A percentile compares a stretch with the other conserved stretches of the same genome.
phyloP scores from a whole-genome alignment of 2,329 filamentous ascomycete genomes.

The Aspergillus carbonarius region DNA sequence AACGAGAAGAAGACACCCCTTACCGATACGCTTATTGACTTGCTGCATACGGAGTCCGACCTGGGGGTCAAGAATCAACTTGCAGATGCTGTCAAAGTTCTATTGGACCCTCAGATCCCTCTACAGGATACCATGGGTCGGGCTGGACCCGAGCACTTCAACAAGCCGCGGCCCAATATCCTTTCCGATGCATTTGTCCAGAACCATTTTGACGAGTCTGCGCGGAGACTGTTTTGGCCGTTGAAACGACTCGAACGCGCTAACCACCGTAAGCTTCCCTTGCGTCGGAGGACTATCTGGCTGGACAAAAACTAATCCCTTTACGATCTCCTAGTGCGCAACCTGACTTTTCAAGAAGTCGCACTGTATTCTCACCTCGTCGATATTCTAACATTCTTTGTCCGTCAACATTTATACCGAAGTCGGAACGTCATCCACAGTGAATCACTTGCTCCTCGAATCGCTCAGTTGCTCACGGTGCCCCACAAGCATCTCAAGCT shows the following conservation, averaged over 20 bases:
- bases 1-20: slow-evolving; percentile 81
- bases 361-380: slow-evolving; percentile 89
- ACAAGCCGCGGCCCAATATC: slow-evolving; percentile 65
- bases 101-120: slow-evolving; percentile 72
- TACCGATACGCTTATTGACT: slow-evolving; percentile 88
- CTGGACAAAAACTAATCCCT: slow-evolving; percentile 7
- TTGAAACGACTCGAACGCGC: slow-evolving; percentile 75
- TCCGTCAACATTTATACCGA: slow-evolving; percentile 81
- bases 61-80: slow-evolving; percentile 94
- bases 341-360: slow-evolving; percentile 77
- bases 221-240: slow-evolving; percentile 80
- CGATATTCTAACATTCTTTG: slow-evolving; percentile 91
- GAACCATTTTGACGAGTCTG: slow-evolving; percentile 86
- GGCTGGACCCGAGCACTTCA: slow-evolving; percentile 66
- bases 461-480: slow-evolving; percentile 77
- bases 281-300: background rate
- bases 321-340: slow-evolving; percentile 53
- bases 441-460: slow-evolving; percentile 73
- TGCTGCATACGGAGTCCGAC: slow-evolving; percentile 87
- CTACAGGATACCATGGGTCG: slow-evolving; percentile 59
- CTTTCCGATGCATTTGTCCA: slow-evolving; percentile 84
- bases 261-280: slow-evolving; percentile 47
- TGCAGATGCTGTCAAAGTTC: slow-evolving; percentile 89
- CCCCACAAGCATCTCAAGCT: slow-evolving; percentile 91
- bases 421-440: slow-evolving; percentile 85